Conservation (phyloP, 2,329 filamentous ascomycete species). For the Diatrype stigma region DNA sequence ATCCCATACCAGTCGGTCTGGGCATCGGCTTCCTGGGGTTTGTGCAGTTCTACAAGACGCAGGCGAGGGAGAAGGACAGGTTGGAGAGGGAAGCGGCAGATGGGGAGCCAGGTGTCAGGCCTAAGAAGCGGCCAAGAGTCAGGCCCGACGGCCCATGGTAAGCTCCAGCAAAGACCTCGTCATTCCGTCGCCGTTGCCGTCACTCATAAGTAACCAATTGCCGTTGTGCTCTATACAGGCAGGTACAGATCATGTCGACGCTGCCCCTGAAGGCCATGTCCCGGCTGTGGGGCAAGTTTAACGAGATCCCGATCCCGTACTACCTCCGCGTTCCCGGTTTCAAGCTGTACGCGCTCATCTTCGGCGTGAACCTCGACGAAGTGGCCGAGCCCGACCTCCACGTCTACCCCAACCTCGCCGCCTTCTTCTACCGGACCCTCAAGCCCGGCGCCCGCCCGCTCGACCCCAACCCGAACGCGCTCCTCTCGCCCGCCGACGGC, state of each 20-base stretch:
- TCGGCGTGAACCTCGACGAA: constrained; percentile 87
- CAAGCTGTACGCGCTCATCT: constrained; percentile 84
- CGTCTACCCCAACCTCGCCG: constrained; percentile 84
- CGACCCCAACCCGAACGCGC: constrained; percentile 72
- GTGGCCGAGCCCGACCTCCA: constrained; percentile 85
- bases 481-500: constrained; percentile 87
- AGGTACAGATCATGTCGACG: constrained; percentile 90
- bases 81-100: constrained; percentile 41
- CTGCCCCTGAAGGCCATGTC: constrained; percentile 87
- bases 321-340: constrained; percentile 85
- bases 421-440: constrained; percentile 94
- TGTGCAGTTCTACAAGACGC: constrained; percentile 78
- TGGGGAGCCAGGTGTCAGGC: constrained; percentile 36
- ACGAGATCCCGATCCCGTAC: constrained; percentile 83
- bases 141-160: constrained; percentile 82
- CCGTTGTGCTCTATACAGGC: constrained; percentile 42
- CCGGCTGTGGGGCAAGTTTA: constrained; percentile 84
- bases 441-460: constrained; percentile 85
- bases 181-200: no score
- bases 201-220: background rate
- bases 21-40: constrained; percentile 81
- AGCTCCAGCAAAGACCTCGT: no score
- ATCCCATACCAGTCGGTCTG: constrained; percentile 81
- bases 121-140: constrained; percentile 57
- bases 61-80: constrained; percentile 50